Base-by-base conservation (phyloP, 2,329 filamentous ascomycete species). In the Chaetomiaceae sp. region DNA sequence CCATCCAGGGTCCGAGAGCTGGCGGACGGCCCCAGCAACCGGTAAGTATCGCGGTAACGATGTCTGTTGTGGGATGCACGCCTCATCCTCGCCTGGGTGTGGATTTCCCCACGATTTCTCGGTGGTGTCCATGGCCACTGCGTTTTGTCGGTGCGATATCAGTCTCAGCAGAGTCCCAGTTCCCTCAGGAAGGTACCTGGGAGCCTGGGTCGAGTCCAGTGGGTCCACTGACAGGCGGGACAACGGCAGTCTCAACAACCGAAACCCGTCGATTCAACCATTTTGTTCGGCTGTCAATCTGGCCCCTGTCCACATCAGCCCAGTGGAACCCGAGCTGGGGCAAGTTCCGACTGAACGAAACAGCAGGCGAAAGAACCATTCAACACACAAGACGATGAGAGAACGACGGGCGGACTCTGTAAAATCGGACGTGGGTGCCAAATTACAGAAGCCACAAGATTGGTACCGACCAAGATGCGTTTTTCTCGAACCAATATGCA, bases 171-270 rank as follows among this genome's bases (percentile, higher is more conserved):
- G n/a, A n/a, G n/a, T n/a, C n/a, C n/a, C n/a, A n/a, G n/a, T n/a
- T n/a, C n/a, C n/a, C n/a, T n/a, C n/a, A n/a, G n/a, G n/a, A 27
- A 27, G 41, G 9, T 19, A 47, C 47, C 12, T 48, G 39, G 20
- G n/a, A n/a, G n/a, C n/a, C n/a, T n/a, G n/a, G n/a, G n/a, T n/a
- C n/a, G n/a, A n/a, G 5, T 13, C 13, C 4, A 10, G 33, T 33
- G 20, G 49, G 51, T 35, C 27, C 50, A 37, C 27, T 48, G 33
- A 30, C 41, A 48, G 10, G 19, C 30, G 27, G 25, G 48, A 44
- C 52, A 42, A 44, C 39, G 21, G 42, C 37, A 44, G 34, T 39
- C 59, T 59, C 59, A 61, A 61, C 59, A 60, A 59, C 48, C 54
- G 43, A 49, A 51, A 37, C 17, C 41, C 40, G 52, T 34, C 48